A percentile compares a stretch with the other conserved stretches of the same genome.
These are phyloP conservation scores for Sporothrix euskadiensis DNA, from an alignment of 2,329 filamentous ascomycete genomes.

Conservation along the genomic window DNA sequence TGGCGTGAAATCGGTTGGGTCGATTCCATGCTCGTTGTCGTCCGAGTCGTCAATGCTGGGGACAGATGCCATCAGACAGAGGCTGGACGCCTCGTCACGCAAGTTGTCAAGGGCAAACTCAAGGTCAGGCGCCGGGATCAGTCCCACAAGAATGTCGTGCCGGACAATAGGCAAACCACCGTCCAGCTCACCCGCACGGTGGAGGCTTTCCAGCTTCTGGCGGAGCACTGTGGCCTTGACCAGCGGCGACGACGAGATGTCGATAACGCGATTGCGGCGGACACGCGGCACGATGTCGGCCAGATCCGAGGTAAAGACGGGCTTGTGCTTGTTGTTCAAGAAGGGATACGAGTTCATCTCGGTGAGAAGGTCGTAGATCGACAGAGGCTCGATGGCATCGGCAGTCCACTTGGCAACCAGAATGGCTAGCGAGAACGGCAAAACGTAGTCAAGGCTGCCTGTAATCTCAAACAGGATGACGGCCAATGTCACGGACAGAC, in stretches of 20 bases:
- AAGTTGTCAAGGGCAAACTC: conserved; percentile 89
- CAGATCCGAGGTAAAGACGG: conserved; percentile 83
- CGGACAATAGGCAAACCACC: conserved; percentile 86
- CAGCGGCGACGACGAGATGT: conserved; percentile 79
- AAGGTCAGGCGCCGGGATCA: conserved; percentile 91
- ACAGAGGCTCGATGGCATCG: conserved; percentile 88
- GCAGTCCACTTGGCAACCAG: conserved; percentile 98
- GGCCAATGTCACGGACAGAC: conserved; percentile 87
- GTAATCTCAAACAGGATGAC: conserved; percentile 97
- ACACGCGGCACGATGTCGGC: conserved; percentile 80
- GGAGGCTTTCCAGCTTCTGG: conserved; percentile 75
- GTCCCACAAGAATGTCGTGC: conserved; percentile 75
- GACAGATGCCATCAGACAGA: conserved; percentile 80
- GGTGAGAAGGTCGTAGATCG: conserved; percentile 92
- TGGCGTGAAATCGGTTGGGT: conserved; percentile 81
- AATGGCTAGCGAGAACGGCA: conserved; percentile 90
- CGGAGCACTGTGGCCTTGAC: conserved; percentile 76
- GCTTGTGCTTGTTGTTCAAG: conserved; percentile 93
- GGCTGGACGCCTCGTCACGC: conserved; percentile 67
- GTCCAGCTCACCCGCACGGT: conserved; percentile 85
- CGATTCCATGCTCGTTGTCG: conserved; percentile 49
- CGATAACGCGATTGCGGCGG: conserved; percentile 76
- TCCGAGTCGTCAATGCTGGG: conserved; percentile 64
- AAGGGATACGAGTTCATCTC: conserved; percentile 98
- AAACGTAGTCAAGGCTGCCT: conserved; percentile 88